A percentile compares a stretch with the other conserved stretches of the same genome.
phyloP scores from a whole-genome alignment of 2,329 filamentous ascomycete genomes.

The Myriosclerotinia curreyana region DNA sequence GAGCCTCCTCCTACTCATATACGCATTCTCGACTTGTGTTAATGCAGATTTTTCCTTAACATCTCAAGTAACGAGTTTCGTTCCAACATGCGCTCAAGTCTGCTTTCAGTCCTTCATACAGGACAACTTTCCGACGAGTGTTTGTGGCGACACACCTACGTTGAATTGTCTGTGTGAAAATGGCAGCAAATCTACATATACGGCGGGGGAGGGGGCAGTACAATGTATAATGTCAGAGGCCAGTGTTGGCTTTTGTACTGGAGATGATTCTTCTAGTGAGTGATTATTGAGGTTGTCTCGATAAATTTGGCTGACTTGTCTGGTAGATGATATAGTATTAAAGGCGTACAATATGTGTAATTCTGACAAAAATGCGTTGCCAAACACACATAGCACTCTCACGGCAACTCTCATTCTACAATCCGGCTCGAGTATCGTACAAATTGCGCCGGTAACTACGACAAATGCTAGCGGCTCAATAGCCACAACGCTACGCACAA shows the following conservation, averaged over 20 bases:
- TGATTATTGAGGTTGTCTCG: background rate
- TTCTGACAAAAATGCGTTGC: slow-evolving; percentile 48
- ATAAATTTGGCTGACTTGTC: slow-evolving; percentile 19
- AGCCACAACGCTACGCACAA: slow-evolving; percentile 28
- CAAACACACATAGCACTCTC: slow-evolving; percentile 57
- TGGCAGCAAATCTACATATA: slow-evolving; percentile 59
- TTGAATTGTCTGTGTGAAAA: slow-evolving; percentile 63
- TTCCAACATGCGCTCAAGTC: slow-evolving; percentile 50
- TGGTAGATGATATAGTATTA: slow-evolving; percentile 45
- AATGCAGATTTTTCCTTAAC: slow-evolving; percentile 30
- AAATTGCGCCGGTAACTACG: slow-evolving; percentile 32
- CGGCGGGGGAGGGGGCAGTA: slow-evolving; percentile 67
- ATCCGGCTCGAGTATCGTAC: slow-evolving; percentile 41
- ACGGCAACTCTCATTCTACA: slow-evolving; percentile 53
- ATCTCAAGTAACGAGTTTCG: slow-evolving; percentile 35
- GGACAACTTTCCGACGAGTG: slow-evolving; percentile 52
- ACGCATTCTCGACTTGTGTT: slow-evolving; percentile 28
- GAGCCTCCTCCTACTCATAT: slow-evolving; percentile 36
- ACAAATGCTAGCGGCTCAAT: slow-evolving; percentile 21
- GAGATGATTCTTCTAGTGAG: slow-evolving; percentile 40
- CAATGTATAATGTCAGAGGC: slow-evolving; percentile 61
- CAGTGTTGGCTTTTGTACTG: slow-evolving; percentile 51
- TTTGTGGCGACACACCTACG: slow-evolving; percentile 51
- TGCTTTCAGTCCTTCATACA: slow-evolving; percentile 63
- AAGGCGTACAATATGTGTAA: slow-evolving; percentile 59